Percentiles rank a stretch among this genome's conserved stretches.
These are phyloP conservation scores for Suhomyces guaymorum DNA, from an alignment of 1,139 yeast genomes.

Conservation along the genomic window DNA sequence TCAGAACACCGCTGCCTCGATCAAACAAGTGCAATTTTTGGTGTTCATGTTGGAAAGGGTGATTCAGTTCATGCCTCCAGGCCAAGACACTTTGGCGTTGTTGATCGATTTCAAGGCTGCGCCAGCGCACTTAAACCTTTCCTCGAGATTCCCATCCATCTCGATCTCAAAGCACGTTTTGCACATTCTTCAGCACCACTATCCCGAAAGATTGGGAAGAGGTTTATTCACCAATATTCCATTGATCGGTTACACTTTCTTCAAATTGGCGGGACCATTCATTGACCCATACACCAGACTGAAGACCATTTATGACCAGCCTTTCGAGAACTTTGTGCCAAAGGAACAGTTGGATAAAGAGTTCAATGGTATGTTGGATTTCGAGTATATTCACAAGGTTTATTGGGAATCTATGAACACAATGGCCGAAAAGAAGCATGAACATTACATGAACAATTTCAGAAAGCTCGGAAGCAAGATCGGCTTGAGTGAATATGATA, in stretches of 20 bases:
- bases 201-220: slow-evolving; percentile 52
- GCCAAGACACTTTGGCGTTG: slow-evolving; percentile 88
- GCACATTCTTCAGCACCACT: slow-evolving; percentile 87
- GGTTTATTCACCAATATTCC: slow-evolving; percentile 51
- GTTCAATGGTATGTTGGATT: slow-evolving; percentile 45
- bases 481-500: slow-evolving; percentile 48
- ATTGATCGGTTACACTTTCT: slow-evolving; percentile 49
- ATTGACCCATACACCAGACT: slow-evolving; percentile 52
- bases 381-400: slow-evolving; percentile 43
- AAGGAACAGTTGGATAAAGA: slow-evolving; percentile 48
- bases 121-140: slow-evolving; percentile 41
- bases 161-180: slow-evolving; percentile 67
- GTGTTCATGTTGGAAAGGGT: slow-evolving; percentile 90
- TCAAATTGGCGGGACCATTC: slow-evolving; percentile 49
- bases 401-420: slow-evolving; percentile 48
- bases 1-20: slow-evolving; percentile 86
- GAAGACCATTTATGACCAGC: slow-evolving; percentile 51
- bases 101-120: slow-evolving; percentile 83
- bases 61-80: slow-evolving; percentile 92
- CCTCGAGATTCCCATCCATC: slow-evolving; percentile 45
- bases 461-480: slow-evolving; percentile 41
- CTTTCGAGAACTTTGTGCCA: slow-evolving; percentile 49
- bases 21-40: slow-evolving; percentile 87
- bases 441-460: slow-evolving; percentile 39
- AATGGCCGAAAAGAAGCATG: slow-evolving; percentile 39